Conservation (phyloP, 164 flowering plant genomes). For the Buxus sempervirens region DNA sequence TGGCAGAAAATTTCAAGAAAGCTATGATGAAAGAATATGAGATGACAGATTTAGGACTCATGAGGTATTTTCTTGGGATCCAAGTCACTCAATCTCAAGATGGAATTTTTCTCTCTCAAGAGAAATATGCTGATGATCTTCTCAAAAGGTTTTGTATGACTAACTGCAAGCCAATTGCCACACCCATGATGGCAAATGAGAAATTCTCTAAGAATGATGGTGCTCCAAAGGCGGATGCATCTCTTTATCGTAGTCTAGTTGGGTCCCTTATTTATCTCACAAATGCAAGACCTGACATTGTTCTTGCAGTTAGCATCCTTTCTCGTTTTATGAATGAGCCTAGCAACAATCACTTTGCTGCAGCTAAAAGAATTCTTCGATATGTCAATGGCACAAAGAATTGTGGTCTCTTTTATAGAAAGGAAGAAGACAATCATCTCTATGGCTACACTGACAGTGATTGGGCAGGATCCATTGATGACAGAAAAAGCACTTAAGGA, state of each 20-base stretch:
- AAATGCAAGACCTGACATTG: too few species aligned
- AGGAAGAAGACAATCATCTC: neutral
- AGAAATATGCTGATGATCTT: constrained; percentile 12
- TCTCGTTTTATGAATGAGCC: constrained; percentile 14
- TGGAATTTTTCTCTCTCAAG: constrained; percentile 9
- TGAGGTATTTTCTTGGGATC: constrained; percentile 12
- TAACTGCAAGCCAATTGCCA: constrained; percentile 11
- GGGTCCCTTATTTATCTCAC: constrained; percentile 11
- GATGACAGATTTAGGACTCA: constrained; percentile 9
- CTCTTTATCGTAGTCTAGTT: constrained; percentile 6
- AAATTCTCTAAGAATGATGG: constrained; percentile 17
- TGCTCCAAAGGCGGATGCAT: constrained; percentile 2
- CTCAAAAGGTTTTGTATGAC: constrained; percentile 11
- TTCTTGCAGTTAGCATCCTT: neutral
- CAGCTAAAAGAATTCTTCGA: neutral
- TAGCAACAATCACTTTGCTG: neutral
- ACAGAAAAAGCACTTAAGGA: neutral
- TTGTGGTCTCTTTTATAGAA: neutral
- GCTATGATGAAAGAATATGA: constrained; percentile 12
- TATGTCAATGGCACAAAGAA: neutral
- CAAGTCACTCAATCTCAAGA: constrained; percentile 3
- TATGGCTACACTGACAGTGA: neutral
- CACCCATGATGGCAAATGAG: constrained; percentile 8
- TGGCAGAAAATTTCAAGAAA: constrained; percentile 10
- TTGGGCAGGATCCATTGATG: neutral